Conservation (phyloP, 139 green algal species). For the Chlorella sp. region DNA sequence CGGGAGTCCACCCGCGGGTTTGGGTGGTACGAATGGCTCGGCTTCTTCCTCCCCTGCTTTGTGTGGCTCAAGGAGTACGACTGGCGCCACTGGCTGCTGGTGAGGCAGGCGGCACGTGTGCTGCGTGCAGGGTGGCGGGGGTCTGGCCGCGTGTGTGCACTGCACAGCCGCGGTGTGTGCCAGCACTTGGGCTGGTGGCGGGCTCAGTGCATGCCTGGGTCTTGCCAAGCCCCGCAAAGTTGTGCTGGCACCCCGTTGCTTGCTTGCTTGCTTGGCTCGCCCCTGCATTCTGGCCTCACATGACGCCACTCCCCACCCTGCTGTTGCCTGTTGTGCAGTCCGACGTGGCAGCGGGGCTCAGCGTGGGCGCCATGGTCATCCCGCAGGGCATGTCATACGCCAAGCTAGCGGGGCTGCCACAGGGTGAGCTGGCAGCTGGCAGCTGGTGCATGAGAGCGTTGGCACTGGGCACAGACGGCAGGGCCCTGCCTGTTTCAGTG, state of each 20-base stretch:
- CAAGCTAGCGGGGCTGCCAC: constrained; percentile 72
- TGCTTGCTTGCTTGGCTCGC: too few relatives aligned
- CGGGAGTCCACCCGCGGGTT: not conserved
- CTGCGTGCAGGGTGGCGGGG: not conserved
- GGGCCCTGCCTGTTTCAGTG: not conserved
- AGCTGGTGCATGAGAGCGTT: not conserved
- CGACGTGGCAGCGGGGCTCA: constrained; percentile 75
- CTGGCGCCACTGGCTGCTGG: constrained; percentile 46
- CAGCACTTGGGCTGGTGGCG: not conserved
- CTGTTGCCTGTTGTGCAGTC: constrained; percentile 28
- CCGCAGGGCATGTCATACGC: constrained; percentile 70
- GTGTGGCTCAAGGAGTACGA: constrained; percentile 71
- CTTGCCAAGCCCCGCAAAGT: not conserved
- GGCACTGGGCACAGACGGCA: not conserved
- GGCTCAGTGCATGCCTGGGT: not conserved
- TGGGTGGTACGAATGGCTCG: constrained; percentile 26
- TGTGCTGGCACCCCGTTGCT: too few relatives aligned
- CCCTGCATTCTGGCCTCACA: too few relatives aligned
- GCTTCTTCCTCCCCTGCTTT: constrained; percentile 65
- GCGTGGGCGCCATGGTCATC: constrained; percentile 84
- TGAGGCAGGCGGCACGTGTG: not conserved
- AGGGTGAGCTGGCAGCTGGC: constrained; percentile 12
- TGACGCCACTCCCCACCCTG: not conserved
- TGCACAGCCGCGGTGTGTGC: not conserved
- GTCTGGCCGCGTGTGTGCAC: not conserved